Evolutionary conservation across 2,329 filamentous ascomycete genomes (phyloP).

Genomic region (Akanthomyces muscarius): DNA sequence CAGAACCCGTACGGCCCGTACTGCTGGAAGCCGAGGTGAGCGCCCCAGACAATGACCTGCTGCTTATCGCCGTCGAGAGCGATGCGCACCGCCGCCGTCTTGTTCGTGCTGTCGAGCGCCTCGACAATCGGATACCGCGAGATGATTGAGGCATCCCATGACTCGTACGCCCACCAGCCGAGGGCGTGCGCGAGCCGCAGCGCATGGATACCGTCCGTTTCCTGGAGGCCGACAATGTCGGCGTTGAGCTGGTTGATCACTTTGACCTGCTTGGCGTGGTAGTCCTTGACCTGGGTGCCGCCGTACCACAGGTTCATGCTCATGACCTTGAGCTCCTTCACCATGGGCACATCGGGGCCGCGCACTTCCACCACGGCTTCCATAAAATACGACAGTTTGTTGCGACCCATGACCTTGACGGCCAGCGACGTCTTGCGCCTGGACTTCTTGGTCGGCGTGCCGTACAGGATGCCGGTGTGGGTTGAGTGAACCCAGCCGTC

Average conservation of each 20-base stretch:
- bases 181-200: constrained; percentile 34
- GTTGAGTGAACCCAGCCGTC: constrained; percentile 32
- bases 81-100: constrained; percentile 32
- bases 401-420: constrained; percentile 26
- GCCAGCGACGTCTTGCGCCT: constrained; percentile 23
- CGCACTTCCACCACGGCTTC: constrained; percentile 32
- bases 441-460: constrained; percentile 27
- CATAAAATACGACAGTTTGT: constrained; percentile 23
- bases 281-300: constrained; percentile 33
- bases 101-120: constrained; percentile 23
- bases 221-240: constrained; percentile 38
- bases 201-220: constrained; percentile 30
- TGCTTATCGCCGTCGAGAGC: constrained; percentile 30
- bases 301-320: constrained; percentile 39
- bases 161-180: constrained; percentile 36
- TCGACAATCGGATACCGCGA: constrained; percentile 37
- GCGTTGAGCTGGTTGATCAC: constrained; percentile 29
- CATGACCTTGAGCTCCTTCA: constrained; percentile 33
- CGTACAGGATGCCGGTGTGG: constrained; percentile 31
- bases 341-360: constrained; percentile 24
- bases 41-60: constrained; percentile 34
- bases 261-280: constrained; percentile 36
- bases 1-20: constrained; percentile 43
- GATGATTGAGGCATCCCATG: constrained; percentile 31
- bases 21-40: constrained; percentile 34